Conservation (phyloP, 352 stramenopile species). For the Pythium diclinum region DNA sequence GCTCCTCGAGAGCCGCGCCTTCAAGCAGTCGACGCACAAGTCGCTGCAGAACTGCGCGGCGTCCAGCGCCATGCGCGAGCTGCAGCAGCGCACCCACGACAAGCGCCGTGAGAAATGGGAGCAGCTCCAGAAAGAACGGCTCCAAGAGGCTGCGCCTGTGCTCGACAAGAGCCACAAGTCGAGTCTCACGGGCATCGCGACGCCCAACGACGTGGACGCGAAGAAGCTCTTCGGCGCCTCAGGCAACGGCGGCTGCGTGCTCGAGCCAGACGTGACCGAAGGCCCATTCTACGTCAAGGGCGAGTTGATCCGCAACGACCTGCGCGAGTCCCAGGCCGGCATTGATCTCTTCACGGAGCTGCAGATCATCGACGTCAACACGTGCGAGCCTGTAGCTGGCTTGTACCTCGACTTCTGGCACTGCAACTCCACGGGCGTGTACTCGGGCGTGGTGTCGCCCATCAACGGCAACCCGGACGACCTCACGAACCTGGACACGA, state of each 20-base stretch:
- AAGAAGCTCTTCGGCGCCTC: conserved; percentile 3
- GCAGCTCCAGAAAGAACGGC: conserved; percentile 4
- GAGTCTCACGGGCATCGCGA: conserved; percentile 1
- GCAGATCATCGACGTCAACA: conserved; percentile 22
- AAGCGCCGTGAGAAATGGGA: conserved; percentile 9
- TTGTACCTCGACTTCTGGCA: conserved; percentile 23
- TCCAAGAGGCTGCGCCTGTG: background rate
- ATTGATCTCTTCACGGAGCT: conserved; percentile 18
- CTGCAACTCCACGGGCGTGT: conserved; percentile 20
- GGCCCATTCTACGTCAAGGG: conserved; percentile 17
- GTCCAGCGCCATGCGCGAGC: background rate
- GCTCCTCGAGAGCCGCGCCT: conserved; percentile 1
- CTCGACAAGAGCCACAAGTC: conserved; percentile 15
- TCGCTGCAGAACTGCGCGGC: background rate
- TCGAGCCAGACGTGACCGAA: conserved; percentile 17
- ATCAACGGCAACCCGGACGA: conserved; percentile 9
- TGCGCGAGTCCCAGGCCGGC: conserved; percentile 15
- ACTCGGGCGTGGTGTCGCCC: conserved; percentile 17
- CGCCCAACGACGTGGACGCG: conserved; percentile 1
- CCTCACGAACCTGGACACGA: conserved; percentile 12
- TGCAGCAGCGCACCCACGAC: background rate
- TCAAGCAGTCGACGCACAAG: conserved; percentile 7
- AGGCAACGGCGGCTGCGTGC: conserved; percentile 6
- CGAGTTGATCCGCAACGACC: conserved; percentile 15
- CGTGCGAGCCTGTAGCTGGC: conserved; percentile 8